Conservation (phyloP, 2,329 filamentous ascomycete genomes). For the Sarocladiaceae sp. region DNA sequence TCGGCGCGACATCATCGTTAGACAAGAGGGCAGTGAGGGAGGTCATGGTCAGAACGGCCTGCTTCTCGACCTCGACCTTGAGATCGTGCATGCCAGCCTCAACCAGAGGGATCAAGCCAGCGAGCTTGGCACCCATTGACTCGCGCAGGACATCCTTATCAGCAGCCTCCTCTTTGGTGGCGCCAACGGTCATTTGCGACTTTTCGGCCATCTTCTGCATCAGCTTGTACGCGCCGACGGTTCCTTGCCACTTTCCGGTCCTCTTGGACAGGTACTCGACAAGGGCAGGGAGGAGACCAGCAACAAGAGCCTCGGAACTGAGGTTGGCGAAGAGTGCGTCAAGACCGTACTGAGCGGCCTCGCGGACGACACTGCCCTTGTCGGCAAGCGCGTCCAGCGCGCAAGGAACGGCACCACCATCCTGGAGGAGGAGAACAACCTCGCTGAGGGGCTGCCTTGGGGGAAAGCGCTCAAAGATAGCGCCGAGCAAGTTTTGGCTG, state of each 20-base stretch:
- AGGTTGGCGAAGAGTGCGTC: slow-evolving; percentile 82
- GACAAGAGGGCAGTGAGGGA: slow-evolving; percentile 84
- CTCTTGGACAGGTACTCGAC: slow-evolving; percentile 72
- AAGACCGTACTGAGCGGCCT: slow-evolving; percentile 90
- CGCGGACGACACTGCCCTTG: slow-evolving; percentile 82
- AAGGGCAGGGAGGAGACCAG: slow-evolving; percentile 75
- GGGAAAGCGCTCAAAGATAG: slow-evolving; percentile 87
- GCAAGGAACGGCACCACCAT: slow-evolving; percentile 66
- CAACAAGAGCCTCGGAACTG: slow-evolving; percentile 76
- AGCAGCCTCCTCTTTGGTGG: slow-evolving; percentile 74
- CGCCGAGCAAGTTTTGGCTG: slow-evolving; percentile 90
- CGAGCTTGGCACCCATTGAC: slow-evolving; percentile 83
- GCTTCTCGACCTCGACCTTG: slow-evolving; percentile 83
- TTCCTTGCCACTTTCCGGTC: slow-evolving; percentile 96
- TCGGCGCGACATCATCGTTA: slow-evolving; percentile 93
- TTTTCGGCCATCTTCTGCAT: slow-evolving; percentile 94
- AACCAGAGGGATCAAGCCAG: slow-evolving; percentile 83
- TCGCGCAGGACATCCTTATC: slow-evolving; percentile 89
- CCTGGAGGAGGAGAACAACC: slow-evolving; percentile 75
- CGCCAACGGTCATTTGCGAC: slow-evolving; percentile 77
- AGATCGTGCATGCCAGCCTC: slow-evolving; percentile 95
- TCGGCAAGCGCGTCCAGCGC: slow-evolving; percentile 85
- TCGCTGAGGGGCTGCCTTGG: slow-evolving; percentile 73
- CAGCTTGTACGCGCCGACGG: slow-evolving; percentile 78
- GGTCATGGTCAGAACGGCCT: slow-evolving; percentile 88